These are phyloP conservation scores for Quercus berberidifolia DNA, from an alignment of 306 rosid genomes.

Conservation along the genomic window DNA sequence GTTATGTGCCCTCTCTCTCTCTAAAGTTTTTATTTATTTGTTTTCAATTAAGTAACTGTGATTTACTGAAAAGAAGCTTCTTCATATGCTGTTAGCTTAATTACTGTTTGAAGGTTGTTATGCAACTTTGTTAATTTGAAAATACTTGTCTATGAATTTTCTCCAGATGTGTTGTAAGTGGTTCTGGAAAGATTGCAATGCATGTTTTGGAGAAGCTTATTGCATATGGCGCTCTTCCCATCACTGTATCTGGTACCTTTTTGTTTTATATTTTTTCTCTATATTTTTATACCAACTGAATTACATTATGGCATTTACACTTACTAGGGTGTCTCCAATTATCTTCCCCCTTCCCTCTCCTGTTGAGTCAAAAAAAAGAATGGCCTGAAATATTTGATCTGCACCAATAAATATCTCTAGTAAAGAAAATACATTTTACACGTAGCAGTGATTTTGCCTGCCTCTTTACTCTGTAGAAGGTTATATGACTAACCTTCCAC, in stretches of 20 bases:
- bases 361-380: background rate
- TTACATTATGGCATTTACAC: slow-evolving; percentile 10
- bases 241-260: slow-evolving; percentile 80
- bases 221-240: slow-evolving; percentile 93
- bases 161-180: slow-evolving; percentile 83
- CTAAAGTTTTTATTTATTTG: background rate
- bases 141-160: slow-evolving; percentile 20
- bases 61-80: background rate
- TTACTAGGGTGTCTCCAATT: background rate
- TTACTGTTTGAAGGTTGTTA: slow-evolving; percentile 15
- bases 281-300: slow-evolving; percentile 17
- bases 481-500: background rate
- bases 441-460: background rate
- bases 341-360: background rate
- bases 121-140: slow-evolving; percentile 18
- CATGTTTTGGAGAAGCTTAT: slow-evolving; percentile 97
- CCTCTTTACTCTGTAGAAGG: background rate
- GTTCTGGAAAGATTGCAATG: slow-evolving; percentile 98
- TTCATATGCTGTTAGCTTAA: background rate
- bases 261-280: background rate
- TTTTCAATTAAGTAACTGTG: background rate
- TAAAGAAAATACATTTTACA: background rate
- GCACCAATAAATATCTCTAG: background rate
- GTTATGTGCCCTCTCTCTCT: background rate
- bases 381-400: background rate